These are phyloP conservation scores for Backusella parvicylindrica DNA, from an alignment of 192 early-diverging fungal genomes.

Conservation along the genomic window DNA sequence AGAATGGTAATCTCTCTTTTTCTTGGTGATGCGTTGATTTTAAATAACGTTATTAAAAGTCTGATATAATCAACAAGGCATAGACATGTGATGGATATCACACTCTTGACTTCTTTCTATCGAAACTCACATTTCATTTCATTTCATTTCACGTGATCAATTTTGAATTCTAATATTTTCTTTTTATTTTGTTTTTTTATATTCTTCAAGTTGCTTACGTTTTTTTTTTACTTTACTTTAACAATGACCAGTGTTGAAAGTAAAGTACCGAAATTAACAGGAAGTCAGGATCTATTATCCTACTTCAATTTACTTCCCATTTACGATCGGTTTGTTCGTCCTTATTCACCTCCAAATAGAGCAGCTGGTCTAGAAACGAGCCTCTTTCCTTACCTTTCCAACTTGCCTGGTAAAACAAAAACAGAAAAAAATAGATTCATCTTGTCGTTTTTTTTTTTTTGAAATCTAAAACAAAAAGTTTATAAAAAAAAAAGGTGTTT, in stretches of 20 bases:
- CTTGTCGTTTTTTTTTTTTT: not conserved
- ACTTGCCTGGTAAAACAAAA: slow-evolving; percentile 32
- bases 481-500: slow-evolving; percentile 12
- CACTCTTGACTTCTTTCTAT: too few species aligned
- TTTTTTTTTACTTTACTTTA: not conserved
- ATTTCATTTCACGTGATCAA: too few species aligned
- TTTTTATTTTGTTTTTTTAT: not conserved
- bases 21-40: too few species aligned
- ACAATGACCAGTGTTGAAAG: not conserved
- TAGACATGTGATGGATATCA: too few species aligned
- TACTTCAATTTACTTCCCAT: slow-evolving; percentile 28
- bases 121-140: too few species aligned
- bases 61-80: too few species aligned
- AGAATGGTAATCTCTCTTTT: too few species aligned
- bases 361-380: slow-evolving; percentile 20
- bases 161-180: too few species aligned
- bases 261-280: slow-evolving; percentile 22
- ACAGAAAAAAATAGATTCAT: not conserved
- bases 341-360: slow-evolving; percentile 26
- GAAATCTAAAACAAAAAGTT: not conserved
- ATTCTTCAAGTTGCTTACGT: not conserved
- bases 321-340: slow-evolving; percentile 37
- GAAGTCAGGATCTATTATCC: slow-evolving; percentile 36
- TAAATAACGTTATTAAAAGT: too few species aligned
- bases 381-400: slow-evolving; percentile 19